A percentile compares a stretch with the other conserved stretches of the same genome.
phyloP scores from a whole-genome alignment of 129 eudicot genomes.

The Centella asiatica region DNA sequence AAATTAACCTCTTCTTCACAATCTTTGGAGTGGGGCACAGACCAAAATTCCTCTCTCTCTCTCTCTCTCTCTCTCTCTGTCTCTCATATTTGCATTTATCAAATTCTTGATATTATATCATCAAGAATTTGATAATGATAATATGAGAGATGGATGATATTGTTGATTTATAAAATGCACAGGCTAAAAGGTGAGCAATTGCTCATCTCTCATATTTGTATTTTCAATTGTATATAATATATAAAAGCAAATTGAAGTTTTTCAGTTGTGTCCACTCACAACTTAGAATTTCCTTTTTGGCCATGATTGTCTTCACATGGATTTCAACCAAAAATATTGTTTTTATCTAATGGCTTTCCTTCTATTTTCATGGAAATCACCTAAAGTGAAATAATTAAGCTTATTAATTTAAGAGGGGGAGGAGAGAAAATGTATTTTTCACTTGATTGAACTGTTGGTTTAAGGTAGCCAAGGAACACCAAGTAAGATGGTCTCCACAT shows the following conservation, averaged over 20 bases:
- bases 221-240: slow-evolving; percentile 5
- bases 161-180: too few species aligned
- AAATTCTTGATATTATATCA: neutral
- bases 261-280: slow-evolving; percentile 18
- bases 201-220: neutral
- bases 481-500: slow-evolving; percentile 73
- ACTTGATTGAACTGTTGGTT: neutral
- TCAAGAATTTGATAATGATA: too few species aligned
- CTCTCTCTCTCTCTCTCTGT: neutral
- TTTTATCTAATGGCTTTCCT: neutral
- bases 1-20: slow-evolving; percentile 14
- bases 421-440: neutral
- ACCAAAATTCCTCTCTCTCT: slow-evolving; percentile 27
- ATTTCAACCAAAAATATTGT: slow-evolving; percentile 24
- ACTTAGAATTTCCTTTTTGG: slow-evolving; percentile 19
- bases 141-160: too few species aligned
- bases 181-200: too few species aligned
- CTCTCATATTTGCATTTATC: neutral
- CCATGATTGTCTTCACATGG: slow-evolving; percentile 51
- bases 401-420: neutral
- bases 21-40: slow-evolving; percentile 18
- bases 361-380: slow-evolving; percentile 11
- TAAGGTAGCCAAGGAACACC: slow-evolving; percentile 43
- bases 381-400: slow-evolving; percentile 12
- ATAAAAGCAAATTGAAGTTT: neutral